Conservation (phyloP, 2,329 filamentous ascomycete genomes). For the Colletotrichum sidae region DNA sequence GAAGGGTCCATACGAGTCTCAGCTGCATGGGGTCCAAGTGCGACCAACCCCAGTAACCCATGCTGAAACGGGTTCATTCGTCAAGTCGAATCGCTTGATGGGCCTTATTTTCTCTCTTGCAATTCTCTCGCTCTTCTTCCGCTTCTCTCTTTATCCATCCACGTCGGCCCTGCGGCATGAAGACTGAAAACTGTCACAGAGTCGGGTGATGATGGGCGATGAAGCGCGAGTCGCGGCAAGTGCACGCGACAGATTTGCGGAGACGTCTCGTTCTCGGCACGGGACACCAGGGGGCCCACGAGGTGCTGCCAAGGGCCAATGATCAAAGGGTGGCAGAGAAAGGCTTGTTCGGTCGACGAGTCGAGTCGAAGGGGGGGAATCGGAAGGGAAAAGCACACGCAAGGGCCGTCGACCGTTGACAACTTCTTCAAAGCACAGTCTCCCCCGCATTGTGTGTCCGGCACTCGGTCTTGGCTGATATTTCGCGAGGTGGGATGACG, state of each 20-base stretch:
- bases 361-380: neutral
- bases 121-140: too few relatives aligned
- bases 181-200: constrained; percentile 22
- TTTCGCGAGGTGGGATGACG: constrained; percentile 11
- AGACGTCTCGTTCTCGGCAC: constrained; percentile 10
- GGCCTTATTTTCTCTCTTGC: constrained; percentile 3
- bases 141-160: neutral
- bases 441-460: constrained; percentile 8
- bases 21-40: constrained; percentile 7
- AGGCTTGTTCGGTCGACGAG: constrained; percentile 12
- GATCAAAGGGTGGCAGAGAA: neutral
- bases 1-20: neutral
- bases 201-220: constrained; percentile 1
- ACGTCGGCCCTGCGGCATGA: constrained; percentile 5
- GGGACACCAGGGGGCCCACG: too few relatives aligned
- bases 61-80: constrained; percentile 29
- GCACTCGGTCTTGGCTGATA: constrained; percentile 15
- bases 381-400: neutral
- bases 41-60: constrained; percentile 3
- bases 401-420: neutral
- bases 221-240: constrained; percentile 22
- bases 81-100: constrained; percentile 6
- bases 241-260: constrained; percentile 21
- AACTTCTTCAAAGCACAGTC: constrained; percentile 7
- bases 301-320: too few relatives aligned